phyloP scores from a whole-genome alignment of 2,329 filamentous ascomycete genomes.

The Pseudogymnoascus sp. region DNA sequence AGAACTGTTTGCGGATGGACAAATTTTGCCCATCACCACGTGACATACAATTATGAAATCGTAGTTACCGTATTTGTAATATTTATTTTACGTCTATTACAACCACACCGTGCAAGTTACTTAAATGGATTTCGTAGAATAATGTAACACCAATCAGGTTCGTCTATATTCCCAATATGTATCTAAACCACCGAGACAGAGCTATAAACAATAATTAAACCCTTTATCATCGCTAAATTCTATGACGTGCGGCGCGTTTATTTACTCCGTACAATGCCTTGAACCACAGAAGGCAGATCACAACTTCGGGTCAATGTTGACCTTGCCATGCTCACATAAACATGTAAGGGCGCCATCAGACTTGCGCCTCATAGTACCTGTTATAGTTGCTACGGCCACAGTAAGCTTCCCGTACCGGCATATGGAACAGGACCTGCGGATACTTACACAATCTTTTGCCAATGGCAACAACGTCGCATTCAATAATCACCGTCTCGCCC shows the following conservation, averaged over 20 bases:
- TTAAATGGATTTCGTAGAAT: neutral
- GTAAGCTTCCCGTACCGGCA: neutral
- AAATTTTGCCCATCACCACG: neutral
- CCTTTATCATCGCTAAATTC: neutral
- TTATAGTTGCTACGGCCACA: conserved; percentile 32
- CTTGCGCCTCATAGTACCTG: conserved; percentile 46
- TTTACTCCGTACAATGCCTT: neutral
- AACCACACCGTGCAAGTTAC: neutral
- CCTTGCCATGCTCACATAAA: conserved; percentile 58
- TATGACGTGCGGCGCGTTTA: neutral
- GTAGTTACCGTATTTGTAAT: neutral
- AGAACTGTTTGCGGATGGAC: neutral
- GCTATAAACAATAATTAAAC: neutral
- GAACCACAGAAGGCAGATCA: neutral
- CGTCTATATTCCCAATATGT: neutral
- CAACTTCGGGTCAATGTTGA: conserved; percentile 44
- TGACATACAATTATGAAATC: neutral
- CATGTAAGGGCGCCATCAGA: conserved; percentile 47
- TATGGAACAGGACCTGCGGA: neutral
- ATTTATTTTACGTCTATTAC: neutral
- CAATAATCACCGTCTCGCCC: conserved; percentile 48
- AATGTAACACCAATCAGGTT: neutral
- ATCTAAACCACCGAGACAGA: neutral
- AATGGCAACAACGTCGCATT: conserved; percentile 52
- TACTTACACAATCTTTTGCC: conserved; percentile 45